Conservation (phyloP, 1,139 yeast genomes). For the Nakaseomyces nivariensis region DNA sequence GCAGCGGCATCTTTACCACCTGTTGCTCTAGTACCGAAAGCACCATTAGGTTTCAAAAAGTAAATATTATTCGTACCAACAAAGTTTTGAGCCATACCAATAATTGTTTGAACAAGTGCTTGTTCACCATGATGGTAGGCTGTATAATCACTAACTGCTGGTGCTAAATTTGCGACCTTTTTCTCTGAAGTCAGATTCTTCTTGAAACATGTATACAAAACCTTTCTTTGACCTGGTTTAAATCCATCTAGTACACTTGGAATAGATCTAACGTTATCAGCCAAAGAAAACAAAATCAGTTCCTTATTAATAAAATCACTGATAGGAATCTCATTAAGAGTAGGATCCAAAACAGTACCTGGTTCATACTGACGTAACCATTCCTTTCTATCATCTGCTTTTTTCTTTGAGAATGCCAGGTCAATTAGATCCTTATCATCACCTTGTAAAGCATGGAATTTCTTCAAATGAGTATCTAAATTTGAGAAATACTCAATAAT, state of each 20-base stretch:
- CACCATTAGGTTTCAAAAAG: constrained; percentile 81
- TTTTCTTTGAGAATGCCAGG: constrained; percentile 87
- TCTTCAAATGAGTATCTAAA: constrained; percentile 76
- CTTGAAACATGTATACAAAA: constrained; percentile 78
- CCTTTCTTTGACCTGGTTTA: constrained; percentile 96
- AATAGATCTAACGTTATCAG: constrained; percentile 91
- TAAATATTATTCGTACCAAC: constrained; percentile 89
- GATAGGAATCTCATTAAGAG: constrained; percentile 68
- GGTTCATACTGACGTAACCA: constrained; percentile 88
- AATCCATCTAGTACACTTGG: constrained; percentile 93
- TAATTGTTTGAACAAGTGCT: constrained; percentile 78
- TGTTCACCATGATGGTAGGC: constrained; percentile 96
- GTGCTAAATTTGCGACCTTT: constrained; percentile 86
- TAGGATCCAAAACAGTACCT: constrained; percentile 89
- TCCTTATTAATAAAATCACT: constrained; percentile 93
- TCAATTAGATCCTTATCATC: constrained; percentile 80
- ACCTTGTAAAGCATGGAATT: constrained; percentile 71
- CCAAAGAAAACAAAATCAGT: constrained; percentile 88
- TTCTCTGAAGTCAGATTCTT: constrained; percentile 69
- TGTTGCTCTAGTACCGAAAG: constrained; percentile 91
- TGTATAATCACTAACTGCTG: constrained; percentile 81
- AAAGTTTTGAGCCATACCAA: constrained; percentile 90
- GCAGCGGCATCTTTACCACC: constrained; percentile 99
- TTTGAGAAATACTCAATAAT: constrained; percentile 85
- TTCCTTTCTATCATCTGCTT: constrained; percentile 95